phyloP scores from a whole-genome alignment of 331 rosid species.

The Rhamnella rubrinervis region DNA sequence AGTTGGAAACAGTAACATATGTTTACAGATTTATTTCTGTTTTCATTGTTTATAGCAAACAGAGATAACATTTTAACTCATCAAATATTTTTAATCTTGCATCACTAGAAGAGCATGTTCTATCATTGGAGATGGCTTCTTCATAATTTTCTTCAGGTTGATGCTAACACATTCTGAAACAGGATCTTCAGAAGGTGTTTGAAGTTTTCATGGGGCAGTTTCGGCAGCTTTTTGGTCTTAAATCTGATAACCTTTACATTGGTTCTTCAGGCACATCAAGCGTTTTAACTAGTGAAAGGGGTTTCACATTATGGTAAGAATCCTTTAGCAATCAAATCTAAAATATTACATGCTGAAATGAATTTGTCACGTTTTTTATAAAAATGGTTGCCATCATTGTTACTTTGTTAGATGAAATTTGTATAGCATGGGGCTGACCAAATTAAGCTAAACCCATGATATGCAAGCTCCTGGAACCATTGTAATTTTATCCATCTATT shows the following conservation, averaged over 20 bases:
- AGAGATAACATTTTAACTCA: not conserved
- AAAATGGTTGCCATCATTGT: not conserved
- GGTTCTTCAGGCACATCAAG: conserved; percentile 66
- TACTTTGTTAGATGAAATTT: not conserved
- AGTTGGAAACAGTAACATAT: conserved; percentile 1
- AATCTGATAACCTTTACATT: conserved; percentile 52
- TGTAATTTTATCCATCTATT: not conserved
- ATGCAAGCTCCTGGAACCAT: conserved; percentile 17
- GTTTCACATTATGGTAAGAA: conserved; percentile 88
- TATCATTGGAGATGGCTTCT: conserved; percentile 17
- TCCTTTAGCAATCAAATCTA: conserved; percentile 5
- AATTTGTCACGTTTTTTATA: not conserved
- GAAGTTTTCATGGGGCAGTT: conserved; percentile 90
- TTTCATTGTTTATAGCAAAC: not conserved
- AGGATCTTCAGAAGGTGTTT: conserved; percentile 73
- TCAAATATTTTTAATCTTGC: not conserved
- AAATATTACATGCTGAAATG: not conserved
- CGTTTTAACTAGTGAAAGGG: conserved; percentile 78
- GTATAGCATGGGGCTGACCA: not conserved
- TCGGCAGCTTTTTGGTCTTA: conserved; percentile 92
- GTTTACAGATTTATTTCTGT: not conserved
- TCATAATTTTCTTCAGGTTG: conserved; percentile 25
- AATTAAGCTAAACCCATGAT: conserved; percentile 5
- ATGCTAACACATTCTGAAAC: conserved; percentile 41
- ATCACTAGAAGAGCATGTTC: conserved; percentile 11